Evolutionary conservation across 106 monocot genomes (phyloP), one percentile per base, ranked within the genome.

Genomic region (Dendrobium officinale): DNA sequence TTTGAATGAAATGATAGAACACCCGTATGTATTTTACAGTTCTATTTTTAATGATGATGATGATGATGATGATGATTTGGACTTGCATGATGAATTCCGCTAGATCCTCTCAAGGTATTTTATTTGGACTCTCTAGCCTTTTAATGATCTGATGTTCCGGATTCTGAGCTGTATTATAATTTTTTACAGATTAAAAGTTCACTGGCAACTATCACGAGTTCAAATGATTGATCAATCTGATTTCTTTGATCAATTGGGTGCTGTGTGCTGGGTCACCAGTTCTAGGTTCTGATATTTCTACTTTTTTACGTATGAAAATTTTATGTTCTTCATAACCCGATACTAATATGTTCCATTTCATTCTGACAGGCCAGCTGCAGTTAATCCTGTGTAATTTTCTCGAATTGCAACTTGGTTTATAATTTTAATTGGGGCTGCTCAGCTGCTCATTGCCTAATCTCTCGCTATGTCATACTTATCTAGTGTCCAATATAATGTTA

Each of bases 1-100:
- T 80, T 86, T 99, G 86, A 44, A 84, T 13, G 99, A 99, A 79
- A 95, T 91, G 86, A 91, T 90, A 40, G 91, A 93, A 42, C 89
- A 93, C 79, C 95, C 91, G 20, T 91, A 93, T 75, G 91, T 90
- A 18, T 99, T 95, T 82, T 99, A 99, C 79, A 90, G 93, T 77
- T 81, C 90, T 77, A 89, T 99, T 82, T 99, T 91, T 74, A 73
- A 67, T 61, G 92, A 92, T 17, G 94, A 92, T 8, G 91, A 95
- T 67, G 95, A 90, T 16, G 92, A 90, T 78, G 85, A 88, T 5
- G 92, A 89, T 5, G 92, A 89, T 55, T 72, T 79, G 47, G 75
- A 75, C 0, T 91, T 81, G 55, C 93, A 99, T 77, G 95, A 95
- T 79, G 93, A 99, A 74, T 93, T 99, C 70, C 95, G 99, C 54